phyloP scores from a whole-genome alignment of 2,329 filamentous ascomycete genomes.

The Exophiala bonariae region DNA sequence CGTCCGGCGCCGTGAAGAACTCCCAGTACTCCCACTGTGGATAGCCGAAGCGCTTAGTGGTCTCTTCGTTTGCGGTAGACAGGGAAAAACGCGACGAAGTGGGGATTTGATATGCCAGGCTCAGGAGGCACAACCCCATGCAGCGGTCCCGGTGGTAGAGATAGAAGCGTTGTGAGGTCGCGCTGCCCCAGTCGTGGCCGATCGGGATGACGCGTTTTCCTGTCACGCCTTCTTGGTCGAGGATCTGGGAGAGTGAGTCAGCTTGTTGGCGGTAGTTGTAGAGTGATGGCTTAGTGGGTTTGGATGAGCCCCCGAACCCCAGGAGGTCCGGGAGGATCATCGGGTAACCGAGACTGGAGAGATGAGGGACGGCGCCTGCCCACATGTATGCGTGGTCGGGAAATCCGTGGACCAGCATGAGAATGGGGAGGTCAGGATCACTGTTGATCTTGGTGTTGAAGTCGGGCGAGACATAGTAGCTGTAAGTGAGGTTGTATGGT shows the following conservation, averaged over 20 bases:
- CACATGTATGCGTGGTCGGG: constrained; percentile 49
- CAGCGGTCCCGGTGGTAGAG: constrained; percentile 44
- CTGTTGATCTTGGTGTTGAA: constrained; percentile 2
- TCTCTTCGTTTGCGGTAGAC: constrained; percentile 30
- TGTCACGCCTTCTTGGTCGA: constrained; percentile 37
- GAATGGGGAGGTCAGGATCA: constrained; percentile 28
- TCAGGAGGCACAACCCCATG: constrained; percentile 43
- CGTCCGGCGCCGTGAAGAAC: constrained; percentile 44
- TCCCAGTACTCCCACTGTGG: constrained; percentile 46
- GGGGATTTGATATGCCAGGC: constrained; percentile 42
- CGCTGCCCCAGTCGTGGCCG: constrained; percentile 52
- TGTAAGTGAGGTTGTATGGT: constrained; percentile 5
- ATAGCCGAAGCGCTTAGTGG: constrained; percentile 37
- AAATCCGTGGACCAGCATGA: constrained; percentile 49
- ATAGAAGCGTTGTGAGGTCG: constrained; percentile 41
- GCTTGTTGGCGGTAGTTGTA: constrained; percentile 31
- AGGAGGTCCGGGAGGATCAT: constrained; percentile 40
- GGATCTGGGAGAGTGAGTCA: constrained; percentile 39
- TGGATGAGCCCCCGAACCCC: constrained; percentile 40
- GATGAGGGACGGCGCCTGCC: constrained; percentile 39
- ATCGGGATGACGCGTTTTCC: constrained; percentile 38
- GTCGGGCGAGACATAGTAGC: constrained; percentile 9
- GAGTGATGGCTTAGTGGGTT: constrained; percentile 37
- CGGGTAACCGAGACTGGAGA: constrained; percentile 40
- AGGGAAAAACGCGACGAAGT: constrained; percentile 37